These are phyloP conservation scores for Colletotrichum simmondsii DNA, from an alignment of 2,329 filamentous ascomycete species.

Conservation along the genomic window DNA sequence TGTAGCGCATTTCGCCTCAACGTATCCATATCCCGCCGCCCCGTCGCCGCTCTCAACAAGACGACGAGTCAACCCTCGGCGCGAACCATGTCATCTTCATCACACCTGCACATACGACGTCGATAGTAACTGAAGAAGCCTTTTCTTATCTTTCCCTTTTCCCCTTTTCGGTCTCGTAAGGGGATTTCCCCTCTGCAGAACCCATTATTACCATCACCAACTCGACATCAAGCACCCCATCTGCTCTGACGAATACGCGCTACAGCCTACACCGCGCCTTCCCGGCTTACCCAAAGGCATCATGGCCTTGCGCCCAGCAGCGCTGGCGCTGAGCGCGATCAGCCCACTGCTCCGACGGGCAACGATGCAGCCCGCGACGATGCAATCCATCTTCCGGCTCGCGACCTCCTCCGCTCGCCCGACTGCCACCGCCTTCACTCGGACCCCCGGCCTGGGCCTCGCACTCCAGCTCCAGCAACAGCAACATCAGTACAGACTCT, in stretches of 20 bases:
- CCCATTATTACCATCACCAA: not conserved
- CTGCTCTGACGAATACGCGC: slow-evolving; percentile 13
- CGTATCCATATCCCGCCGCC: slow-evolving; percentile 29
- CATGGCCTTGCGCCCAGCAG: slow-evolving; percentile 35
- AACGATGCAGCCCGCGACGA: slow-evolving; percentile 29
- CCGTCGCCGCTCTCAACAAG: slow-evolving; percentile 29
- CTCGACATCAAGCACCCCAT: not conserved
- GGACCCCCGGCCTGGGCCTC: slow-evolving; percentile 35
- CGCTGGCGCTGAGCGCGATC: slow-evolving; percentile 31
- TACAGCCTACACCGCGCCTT: not conserved
- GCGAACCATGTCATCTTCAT: slow-evolving; percentile 27
- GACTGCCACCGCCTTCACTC: not conserved
- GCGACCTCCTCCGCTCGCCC: slow-evolving; percentile 9
- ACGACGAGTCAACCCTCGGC: slow-evolving; percentile 12
- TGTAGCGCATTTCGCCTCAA: slow-evolving; percentile 31
- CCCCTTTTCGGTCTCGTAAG: not conserved
- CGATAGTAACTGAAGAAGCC: slow-evolving; percentile 12
- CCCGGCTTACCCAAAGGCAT: slow-evolving; percentile 11
- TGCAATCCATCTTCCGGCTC: slow-evolving; percentile 33
- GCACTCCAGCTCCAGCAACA: slow-evolving; percentile 30
- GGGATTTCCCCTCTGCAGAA: not conserved
- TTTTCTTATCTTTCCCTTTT: not conserved
- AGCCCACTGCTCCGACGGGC: slow-evolving; percentile 30
- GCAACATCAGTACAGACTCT: slow-evolving; percentile 45
- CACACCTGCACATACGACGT: slow-evolving; percentile 8